Percentiles rank a stretch among this genome's conserved stretches.
phyloP scores from a whole-genome alignment of 176 grass and related monocot species.

The Lolium multiflorum region DNA sequence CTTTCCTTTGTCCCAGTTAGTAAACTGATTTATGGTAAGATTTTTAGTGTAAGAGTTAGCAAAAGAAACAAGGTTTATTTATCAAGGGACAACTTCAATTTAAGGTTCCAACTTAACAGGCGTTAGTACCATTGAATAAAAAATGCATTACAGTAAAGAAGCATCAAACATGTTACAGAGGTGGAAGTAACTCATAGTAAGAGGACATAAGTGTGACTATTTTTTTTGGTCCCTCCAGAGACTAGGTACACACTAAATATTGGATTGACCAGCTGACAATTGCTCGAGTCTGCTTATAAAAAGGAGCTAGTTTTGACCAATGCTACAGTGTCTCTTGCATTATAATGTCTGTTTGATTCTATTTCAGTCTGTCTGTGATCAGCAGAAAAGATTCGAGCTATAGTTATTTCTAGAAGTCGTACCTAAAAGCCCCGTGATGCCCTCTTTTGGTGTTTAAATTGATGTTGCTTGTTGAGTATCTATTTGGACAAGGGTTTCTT shows the following conservation, averaged over 20 bases:
- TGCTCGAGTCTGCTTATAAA: neutral
- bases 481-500: neutral
- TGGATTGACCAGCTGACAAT: neutral
- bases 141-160: neutral
- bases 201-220: neutral
- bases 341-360: neutral
- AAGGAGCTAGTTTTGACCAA: neutral
- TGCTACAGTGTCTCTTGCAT: neutral
- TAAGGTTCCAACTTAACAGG: neutral
- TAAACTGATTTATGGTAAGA: slow-evolving; percentile 16
- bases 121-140: neutral
- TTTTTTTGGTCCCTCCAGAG: neutral
- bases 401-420: neutral
- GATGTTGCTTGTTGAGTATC: neutral
- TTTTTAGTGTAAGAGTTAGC: neutral
- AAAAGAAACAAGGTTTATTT: neutral
- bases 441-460: neutral
- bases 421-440: neutral
- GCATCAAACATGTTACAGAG: slow-evolving; percentile 12
- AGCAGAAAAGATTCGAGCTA: neutral
- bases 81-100: neutral
- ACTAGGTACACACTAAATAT: neutral
- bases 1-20: neutral
- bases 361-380: neutral
- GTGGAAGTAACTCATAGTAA: neutral